Percentiles rank a stretch among this genome's conserved stretches.
Evolutionary conservation across 1,139 yeast species (phyloP).

Genomic region (Martiniozyma asiatica): DNA sequence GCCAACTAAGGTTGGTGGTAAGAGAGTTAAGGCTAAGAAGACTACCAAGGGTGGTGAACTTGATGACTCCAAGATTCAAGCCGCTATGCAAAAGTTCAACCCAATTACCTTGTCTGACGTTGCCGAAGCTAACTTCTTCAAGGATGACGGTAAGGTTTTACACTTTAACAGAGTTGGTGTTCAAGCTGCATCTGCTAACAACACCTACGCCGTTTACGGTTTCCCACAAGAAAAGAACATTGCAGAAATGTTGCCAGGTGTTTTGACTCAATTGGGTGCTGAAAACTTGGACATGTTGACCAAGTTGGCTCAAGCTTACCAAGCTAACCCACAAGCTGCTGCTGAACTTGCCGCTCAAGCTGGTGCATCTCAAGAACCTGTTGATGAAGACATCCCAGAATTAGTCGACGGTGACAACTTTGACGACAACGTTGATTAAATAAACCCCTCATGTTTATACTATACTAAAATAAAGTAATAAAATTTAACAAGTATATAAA

Average conservation of each 20-base stretch:
- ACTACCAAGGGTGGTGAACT: slow-evolving; percentile 49
- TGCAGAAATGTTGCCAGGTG: slow-evolving; percentile 88
- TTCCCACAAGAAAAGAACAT: slow-evolving; percentile 88
- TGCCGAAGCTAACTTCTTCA: slow-evolving; percentile 96
- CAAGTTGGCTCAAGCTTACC: slow-evolving; percentile 83
- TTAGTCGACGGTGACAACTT: slow-evolving; percentile 93
- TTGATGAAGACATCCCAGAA: slow-evolving; percentile 76
- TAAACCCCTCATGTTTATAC: not conserved
- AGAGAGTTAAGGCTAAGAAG: slow-evolving; percentile 76
- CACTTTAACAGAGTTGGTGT: slow-evolving; percentile 94
- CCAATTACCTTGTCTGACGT: slow-evolving; percentile 82
- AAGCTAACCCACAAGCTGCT: slow-evolving; percentile 36
- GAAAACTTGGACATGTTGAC: slow-evolving; percentile 87
- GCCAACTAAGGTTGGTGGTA: slow-evolving; percentile 77
- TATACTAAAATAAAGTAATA: not conserved
- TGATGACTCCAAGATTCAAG: slow-evolving; percentile 85
- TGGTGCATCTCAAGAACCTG: slow-evolving; percentile 36
- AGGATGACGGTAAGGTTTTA: slow-evolving; percentile 89
- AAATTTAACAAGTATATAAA: not conserved
- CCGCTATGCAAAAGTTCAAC: slow-evolving; percentile 78
- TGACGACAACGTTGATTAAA: slow-evolving; percentile 29
- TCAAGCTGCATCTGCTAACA: slow-evolving; percentile 83
- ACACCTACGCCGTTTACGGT: slow-evolving; percentile 93
- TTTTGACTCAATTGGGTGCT: slow-evolving; percentile 93
- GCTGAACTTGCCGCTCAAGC: slow-evolving; percentile 31